Percentiles rank a stretch among this genome's conserved stretches.
Evolutionary conservation across 768 basidiomycete species (phyloP).

Genomic region (Russula abietina): DNA sequence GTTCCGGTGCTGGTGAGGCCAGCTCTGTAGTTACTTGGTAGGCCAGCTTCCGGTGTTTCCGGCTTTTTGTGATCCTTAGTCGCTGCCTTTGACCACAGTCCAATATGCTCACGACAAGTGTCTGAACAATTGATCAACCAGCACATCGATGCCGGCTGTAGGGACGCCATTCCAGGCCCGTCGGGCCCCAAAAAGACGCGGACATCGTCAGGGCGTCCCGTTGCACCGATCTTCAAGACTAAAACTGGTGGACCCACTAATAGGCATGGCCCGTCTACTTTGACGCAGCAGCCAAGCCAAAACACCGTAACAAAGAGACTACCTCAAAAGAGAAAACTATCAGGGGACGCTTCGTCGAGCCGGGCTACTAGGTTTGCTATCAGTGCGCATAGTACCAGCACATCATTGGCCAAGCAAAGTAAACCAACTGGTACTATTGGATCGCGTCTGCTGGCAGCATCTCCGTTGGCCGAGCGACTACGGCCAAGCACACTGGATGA

Average conservation of each 20-base stretch:
- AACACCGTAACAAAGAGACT: not conserved
- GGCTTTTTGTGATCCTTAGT: not conserved
- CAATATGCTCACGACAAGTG: slow-evolving; percentile 19
- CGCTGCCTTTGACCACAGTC: slow-evolving; percentile 1
- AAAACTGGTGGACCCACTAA: not conserved
- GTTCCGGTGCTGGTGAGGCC: slow-evolving; percentile 10
- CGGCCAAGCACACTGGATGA: slow-evolving; percentile 60
- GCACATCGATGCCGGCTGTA: slow-evolving; percentile 19
- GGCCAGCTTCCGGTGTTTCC: not conserved
- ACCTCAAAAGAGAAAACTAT: slow-evolving; percentile 2
- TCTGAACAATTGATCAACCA: slow-evolving; percentile 16
- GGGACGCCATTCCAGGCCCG: slow-evolving; percentile 11
- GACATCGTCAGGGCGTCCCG: slow-evolving; percentile 1
- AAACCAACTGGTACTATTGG: slow-evolving; percentile 3
- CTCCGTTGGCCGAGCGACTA: slow-evolving; percentile 68
- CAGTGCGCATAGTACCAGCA: not conserved
- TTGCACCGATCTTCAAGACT: slow-evolving; percentile 15
- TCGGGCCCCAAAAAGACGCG: slow-evolving; percentile 5
- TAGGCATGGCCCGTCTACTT: not conserved
- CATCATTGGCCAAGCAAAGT: slow-evolving; percentile 4
- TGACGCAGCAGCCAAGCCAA: not conserved
- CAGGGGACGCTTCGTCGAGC: not conserved
- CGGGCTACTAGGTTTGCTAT: too few species aligned
- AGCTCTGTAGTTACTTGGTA: slow-evolving; percentile 14
- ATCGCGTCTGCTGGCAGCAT: slow-evolving; percentile 31